Base-by-base conservation (phyloP, 495 filamentous ascomycete genomes). In the Penicillium angulare region DNA sequence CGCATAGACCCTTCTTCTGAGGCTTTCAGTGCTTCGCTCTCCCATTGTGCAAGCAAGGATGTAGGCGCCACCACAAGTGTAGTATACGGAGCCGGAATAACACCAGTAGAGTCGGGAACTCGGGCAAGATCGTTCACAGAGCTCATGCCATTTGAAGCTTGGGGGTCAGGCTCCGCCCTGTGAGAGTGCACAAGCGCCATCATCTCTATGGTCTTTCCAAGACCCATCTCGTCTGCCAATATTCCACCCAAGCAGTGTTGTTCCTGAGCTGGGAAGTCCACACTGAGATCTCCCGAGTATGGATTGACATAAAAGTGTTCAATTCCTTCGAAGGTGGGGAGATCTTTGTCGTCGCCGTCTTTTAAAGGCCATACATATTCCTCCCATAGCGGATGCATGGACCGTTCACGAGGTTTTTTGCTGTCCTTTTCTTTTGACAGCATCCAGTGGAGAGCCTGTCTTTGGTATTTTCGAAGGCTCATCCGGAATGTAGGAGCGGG, bases 121-220 rank as follows among this genome's bases (percentile, higher is more conserved):
- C 83, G 79, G 17, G 80, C 76, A 18, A 86, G 78, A 10, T 64
- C 68, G 47, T 80, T 77, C n/a, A 83, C 69, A 18, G 77, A 74
- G n/a, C 52, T 63, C 7, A 68, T 59, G 15, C 52, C 60, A 29
- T 66, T 56, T 15, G 56, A 59, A 17, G 59, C 22, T 43, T 78
- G 75, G 7, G 73, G 55, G 5, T 83, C 73, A 29, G 88, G 88
- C 13, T 62, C 61, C 16, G 49, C 51, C 55, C 78, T 82, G 67
- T 97, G 85, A 0, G 89, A 81, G 66, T 98, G 93, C 29, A 98
- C 81, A 32, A 98, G 73, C 69, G 88, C 90, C 18, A 98, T 79
- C 92, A 97, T 97, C 65, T 98, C 92, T 47, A 98, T 97, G 0
- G 92, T 96, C 67, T 98, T 97, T 9, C 93, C 92, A 12, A 97